Evolutionary conservation across 2,329 filamentous ascomycete species (phyloP), one percentile per base, ranked within the genome.

Genomic region (Seiridium unicorne): DNA sequence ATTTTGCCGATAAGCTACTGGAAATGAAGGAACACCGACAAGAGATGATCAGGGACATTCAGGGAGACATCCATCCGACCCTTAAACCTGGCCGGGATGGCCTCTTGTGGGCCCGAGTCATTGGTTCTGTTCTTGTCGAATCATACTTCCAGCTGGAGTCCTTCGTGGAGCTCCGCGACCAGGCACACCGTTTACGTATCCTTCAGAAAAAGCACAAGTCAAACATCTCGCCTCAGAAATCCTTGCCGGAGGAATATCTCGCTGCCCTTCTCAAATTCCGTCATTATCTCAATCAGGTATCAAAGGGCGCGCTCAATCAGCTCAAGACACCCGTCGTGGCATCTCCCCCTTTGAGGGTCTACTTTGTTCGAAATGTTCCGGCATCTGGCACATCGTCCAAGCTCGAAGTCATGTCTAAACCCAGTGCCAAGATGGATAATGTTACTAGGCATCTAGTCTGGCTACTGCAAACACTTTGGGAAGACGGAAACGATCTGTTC

Each of bases 1-100:
- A 86, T 69, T 88, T 87, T 62, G 69, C 74, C 3, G 73, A 85
- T 1, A 62, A 66, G 7, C 79, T 83, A 1, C 65, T 66, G 35
- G 74, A 72, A 11, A 13, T 11, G 31, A 35, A 34, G 8, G 54
- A 56, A 10, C 54, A 55, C 10, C 51, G 51, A 4, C 36, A 32
- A 11, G 51, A 55, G 38, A 26, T 44, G 36, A 55, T 55, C 18
- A 55, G 31, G 36, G 51, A 55, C 18, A 40, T 44, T 18, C 31
- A 32, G 8, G 51, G 51, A 8, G 8, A 42, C 11, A 11, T 18
- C 3, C 51, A 55, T 55, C 40, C 51, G 7, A 32, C 38, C 8
- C 10, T 55, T 35, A 11, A 31, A 3, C 34, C 11, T 18, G 11
- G 31, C 4, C 13, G 11, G 10, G 32, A 38, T 6, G 49, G n/a